Base-by-base conservation (phyloP, 768 basidiomycete species). In the Xanthoconium stramineum region DNA sequence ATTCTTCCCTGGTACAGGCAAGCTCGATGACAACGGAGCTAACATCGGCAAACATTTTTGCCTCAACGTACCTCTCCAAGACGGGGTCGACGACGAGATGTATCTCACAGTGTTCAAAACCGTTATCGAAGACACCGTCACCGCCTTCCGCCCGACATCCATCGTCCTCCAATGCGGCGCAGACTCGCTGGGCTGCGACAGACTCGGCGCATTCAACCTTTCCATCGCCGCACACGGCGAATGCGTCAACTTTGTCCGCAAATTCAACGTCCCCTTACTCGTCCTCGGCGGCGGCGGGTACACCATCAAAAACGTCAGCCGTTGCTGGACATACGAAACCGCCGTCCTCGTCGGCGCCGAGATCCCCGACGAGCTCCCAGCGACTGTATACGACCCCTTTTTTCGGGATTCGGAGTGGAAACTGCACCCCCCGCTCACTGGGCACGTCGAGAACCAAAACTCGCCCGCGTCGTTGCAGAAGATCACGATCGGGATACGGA, bases 271-370 rank as follows among this genome's bases (percentile, higher is more conserved):
- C 3, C 96, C 96, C 2, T 75, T 98, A 14, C 79, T 99, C 17
- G 89, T 98, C 33, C 71, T 99, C 7, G 96, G 96, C 40, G 96
- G 96, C 3, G 96, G 96, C 5, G 96, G 96, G 1, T 99, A 99
- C 73, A 94, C 94, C 6, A 91, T 98, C 70, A 91, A 94, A 67
- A 96, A 96, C 68, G 97, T 99, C 61, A 89, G 91, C 45, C 84
- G 96, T n/a, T 99, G 96, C 69, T 99, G 96, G 96, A 88, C 96
- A 35, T 96, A 99, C 76, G 96, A 99, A 72, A 99, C 97, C 0
- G 86, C 92, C 13, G 89, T 98, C 1, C 84, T 96, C 9, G 87
- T 97, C 45, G 93, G 91, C 15, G 83, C 86, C 0, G 73, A 80
- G 37, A 82, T 99, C 30, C 88, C 94, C 0, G 88, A 96, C 73